A percentile compares a stretch with the other conserved stretches of the same genome.
These are phyloP conservation scores for Volvox africanus DNA, from an alignment of 139 green algal species.

Conservation along the genomic window DNA sequence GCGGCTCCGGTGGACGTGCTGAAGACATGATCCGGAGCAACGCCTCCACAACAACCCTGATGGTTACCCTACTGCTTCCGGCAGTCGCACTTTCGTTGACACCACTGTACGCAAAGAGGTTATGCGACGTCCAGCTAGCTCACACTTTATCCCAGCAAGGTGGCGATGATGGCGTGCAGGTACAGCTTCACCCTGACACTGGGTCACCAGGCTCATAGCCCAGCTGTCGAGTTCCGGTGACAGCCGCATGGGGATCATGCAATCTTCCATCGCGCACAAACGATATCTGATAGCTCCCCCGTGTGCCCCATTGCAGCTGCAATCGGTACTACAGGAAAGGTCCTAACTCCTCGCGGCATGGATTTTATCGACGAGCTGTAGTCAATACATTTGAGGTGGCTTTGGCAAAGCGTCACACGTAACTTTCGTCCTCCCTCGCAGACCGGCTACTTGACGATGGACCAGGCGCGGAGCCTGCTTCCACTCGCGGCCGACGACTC, in stretches of 20 bases:
- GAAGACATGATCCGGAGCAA: not conserved
- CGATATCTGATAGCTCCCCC: too few species aligned
- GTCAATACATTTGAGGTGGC: too few species aligned
- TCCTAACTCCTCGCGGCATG: too few species aligned
- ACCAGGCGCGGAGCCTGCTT: conserved; percentile 67
- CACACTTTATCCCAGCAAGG: conserved; percentile 37
- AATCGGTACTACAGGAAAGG: too few species aligned
- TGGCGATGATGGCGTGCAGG: not conserved
- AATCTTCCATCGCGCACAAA: too few species aligned
- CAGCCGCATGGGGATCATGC: too few species aligned
- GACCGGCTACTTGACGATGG: conserved; percentile 68
- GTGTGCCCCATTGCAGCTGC: too few species aligned
- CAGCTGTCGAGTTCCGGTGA: too few species aligned
- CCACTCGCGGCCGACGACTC: conserved; percentile 63
- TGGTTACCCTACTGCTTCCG: conserved; percentile 44
- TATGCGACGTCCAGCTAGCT: conserved; percentile 59
- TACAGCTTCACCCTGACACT: not conserved
- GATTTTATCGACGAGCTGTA: too few species aligned
- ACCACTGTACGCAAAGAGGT: conserved; percentile 61
- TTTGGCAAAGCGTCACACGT: not conserved
- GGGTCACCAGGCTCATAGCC: not conserved
- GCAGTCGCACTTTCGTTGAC: conserved; percentile 44
- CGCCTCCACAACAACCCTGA: not conserved
- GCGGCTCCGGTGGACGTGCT: not conserved
- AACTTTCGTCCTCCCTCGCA: not conserved